Evolutionary conservation across 2,329 filamentous ascomycete genomes (phyloP), one percentile per base, ranked within the genome.

Genomic region (Colletotrichum noveboracense): DNA sequence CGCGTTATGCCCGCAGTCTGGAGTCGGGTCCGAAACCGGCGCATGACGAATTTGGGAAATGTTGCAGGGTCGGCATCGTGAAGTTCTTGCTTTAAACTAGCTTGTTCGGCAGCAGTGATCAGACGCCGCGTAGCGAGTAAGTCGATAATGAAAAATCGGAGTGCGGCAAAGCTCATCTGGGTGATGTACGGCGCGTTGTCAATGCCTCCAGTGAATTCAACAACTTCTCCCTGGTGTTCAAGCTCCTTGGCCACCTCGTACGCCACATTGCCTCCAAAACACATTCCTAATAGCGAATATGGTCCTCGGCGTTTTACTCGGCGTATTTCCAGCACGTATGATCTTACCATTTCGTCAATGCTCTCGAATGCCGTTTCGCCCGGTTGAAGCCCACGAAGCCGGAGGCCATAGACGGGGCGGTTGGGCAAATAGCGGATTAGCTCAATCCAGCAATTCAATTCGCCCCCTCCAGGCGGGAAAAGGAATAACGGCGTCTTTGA

Each of bases 121-220:
- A 70, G 38, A 9, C 58, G 68, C 12, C 68, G 30, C 26, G 68
- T 52, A 9, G 58, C 13, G 24, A 70, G 58, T 26, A 70, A 36
- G n/a, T 70, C 68, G 58, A 70, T 13, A 43, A 70, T 70, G 32
- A 70, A 70, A 10, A 70, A 70, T n/a, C 68, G 56, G 26, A 70
- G 68, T 16, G 68, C 24, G 14, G 68, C 36, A 21, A 70, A 70
- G 38, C 68, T 70, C 68, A 70, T 70, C 32, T 70, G 58, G n/a
- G 24, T 7, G 58, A 70, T 70, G 36, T 70, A 21, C 58, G 68
- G 68, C 26, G 68, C 68, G 28, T 70, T 70, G 56, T 70, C 56
- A 12, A 70, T 64, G n/a, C 68, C 68, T 7, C 68, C 68, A n/a
- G 21, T 43, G 26, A 70, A 70, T 10, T 38, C 38, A 10, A 70